Percentiles rank a stretch among this genome's conserved stretches.
These are phyloP conservation scores for Solanum pimpinellifolium DNA, from an alignment of 257 asterid species.

Conservation along the genomic window DNA sequence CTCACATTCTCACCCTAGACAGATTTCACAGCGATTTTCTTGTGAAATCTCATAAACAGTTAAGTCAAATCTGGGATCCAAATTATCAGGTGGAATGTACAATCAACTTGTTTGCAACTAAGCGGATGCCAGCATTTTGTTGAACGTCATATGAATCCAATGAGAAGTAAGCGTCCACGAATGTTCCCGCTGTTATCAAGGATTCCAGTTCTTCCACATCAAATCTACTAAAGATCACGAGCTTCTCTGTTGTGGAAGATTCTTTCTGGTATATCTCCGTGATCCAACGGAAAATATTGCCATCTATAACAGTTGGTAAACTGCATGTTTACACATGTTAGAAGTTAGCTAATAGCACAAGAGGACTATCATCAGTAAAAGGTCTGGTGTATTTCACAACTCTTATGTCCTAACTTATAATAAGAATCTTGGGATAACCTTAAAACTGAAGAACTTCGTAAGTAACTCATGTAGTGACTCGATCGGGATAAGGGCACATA, in stretches of 20 bases:
- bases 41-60: not conserved
- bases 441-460: not conserved
- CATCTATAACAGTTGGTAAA: conserved; percentile 49
- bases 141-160: conserved; percentile 62
- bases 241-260: conserved; percentile 36
- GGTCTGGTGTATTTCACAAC: not conserved
- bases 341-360: not conserved
- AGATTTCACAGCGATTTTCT: not conserved
- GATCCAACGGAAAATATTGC: conserved; percentile 32
- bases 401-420: not conserved
- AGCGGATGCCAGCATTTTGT: conserved; percentile 73
- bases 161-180: conserved; percentile 68
- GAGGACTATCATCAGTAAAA: not conserved
- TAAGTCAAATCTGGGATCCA: not conserved
- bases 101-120: conserved; percentile 61
- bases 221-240: conserved; percentile 32
- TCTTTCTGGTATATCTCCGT: conserved; percentile 72
- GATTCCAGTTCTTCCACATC: conserved; percentile 47
- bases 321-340: conserved; percentile 28
- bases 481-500: not conserved
- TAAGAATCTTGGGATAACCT: not conserved
- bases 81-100: conserved; percentile 29
- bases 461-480: not conserved
- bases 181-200: conserved; percentile 41
- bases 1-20: not conserved